Percentiles rank a stretch among this genome's conserved stretches.
Conservation (phyloP, 495 filamentous ascomycete species). For the Talaromyces wortmannii region DNA sequence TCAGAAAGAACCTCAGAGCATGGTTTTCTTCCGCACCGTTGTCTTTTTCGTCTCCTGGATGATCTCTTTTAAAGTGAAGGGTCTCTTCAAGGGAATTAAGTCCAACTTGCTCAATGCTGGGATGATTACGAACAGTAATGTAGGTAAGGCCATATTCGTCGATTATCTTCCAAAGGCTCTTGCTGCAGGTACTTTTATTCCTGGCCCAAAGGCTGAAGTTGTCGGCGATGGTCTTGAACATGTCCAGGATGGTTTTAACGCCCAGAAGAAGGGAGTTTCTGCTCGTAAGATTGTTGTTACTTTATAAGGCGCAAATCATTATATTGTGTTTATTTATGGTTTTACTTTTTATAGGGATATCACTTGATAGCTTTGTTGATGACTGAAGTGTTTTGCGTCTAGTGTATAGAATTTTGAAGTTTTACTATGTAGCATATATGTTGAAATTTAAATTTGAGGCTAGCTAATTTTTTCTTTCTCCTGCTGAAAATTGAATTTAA, state of each 20-base stretch:
- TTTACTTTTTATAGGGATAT: no score
- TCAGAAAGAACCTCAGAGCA: conserved; percentile 5
- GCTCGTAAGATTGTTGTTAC: conserved; percentile 4
- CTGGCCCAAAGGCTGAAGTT: conserved; percentile 4
- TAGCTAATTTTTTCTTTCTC: no score
- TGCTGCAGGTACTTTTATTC: conserved; percentile 2
- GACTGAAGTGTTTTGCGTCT: no score
- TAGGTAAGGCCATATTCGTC: not conserved
- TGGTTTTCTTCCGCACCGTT: conserved; percentile 3
- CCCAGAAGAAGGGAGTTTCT: conserved; percentile 12
- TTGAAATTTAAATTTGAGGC: no score
- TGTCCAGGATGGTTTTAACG: conserved; percentile 1
- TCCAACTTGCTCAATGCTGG: conserved; percentile 1
- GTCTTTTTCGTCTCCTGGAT: conserved; percentile 4
- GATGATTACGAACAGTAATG: conserved; percentile 4
- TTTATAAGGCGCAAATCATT: no score
- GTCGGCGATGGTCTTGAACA: not conserved
- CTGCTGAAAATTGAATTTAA: no score
- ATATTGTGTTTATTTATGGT: no score
- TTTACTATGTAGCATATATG: no score
- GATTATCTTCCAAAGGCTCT: conserved; percentile 5
- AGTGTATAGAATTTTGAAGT: no score
- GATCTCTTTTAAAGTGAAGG: conserved; percentile 9
- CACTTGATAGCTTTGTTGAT: no score
- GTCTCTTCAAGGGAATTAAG: conserved; percentile 2